Conservation (phyloP, 257 asterid species). For the Solanum etuberosum region DNA sequence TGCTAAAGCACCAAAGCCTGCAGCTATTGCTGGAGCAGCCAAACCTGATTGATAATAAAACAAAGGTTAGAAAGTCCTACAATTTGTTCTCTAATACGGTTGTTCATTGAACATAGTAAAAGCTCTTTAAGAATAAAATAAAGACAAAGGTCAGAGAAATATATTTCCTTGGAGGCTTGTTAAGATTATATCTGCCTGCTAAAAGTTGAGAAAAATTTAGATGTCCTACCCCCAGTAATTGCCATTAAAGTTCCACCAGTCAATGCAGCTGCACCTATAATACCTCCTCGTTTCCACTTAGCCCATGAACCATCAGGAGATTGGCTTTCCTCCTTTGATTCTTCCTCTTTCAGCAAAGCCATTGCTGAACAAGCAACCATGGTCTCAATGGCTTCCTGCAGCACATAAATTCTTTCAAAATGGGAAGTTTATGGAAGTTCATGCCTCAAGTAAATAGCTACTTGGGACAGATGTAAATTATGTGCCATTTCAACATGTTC, state of each 20-base stretch:
- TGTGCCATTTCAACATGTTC: background rate
- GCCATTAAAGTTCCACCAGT: constrained; percentile 98
- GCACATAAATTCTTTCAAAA: background rate
- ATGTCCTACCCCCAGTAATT: constrained; percentile 67
- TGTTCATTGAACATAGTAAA: background rate
- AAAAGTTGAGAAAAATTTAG: background rate
- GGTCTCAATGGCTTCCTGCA: constrained; percentile 86
- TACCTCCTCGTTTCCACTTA: constrained; percentile 92
- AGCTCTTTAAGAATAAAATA: background rate
- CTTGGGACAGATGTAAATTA: background rate
- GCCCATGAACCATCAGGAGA: constrained; percentile 54
- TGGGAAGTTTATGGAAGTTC: background rate
- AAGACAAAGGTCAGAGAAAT: background rate
- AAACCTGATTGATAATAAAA: constrained; percentile 28
- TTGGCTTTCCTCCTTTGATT: constrained; percentile 34
- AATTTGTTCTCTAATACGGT: background rate
- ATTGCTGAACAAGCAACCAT: constrained; percentile 92
- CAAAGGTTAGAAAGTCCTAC: background rate
- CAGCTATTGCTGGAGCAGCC: constrained; percentile 99
- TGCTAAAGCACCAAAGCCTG: constrained; percentile 87
- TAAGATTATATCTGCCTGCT: background rate
- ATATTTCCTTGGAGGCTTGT: background rate
- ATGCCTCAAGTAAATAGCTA: background rate
- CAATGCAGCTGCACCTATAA: constrained; percentile 97
- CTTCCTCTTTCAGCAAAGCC: constrained; percentile 71